Percentiles rank a stretch among this genome's conserved stretches.
These are phyloP conservation scores for Amborella trichopoda DNA, from an alignment of 164 flowering plant genomes.

Conservation along the genomic window DNA sequence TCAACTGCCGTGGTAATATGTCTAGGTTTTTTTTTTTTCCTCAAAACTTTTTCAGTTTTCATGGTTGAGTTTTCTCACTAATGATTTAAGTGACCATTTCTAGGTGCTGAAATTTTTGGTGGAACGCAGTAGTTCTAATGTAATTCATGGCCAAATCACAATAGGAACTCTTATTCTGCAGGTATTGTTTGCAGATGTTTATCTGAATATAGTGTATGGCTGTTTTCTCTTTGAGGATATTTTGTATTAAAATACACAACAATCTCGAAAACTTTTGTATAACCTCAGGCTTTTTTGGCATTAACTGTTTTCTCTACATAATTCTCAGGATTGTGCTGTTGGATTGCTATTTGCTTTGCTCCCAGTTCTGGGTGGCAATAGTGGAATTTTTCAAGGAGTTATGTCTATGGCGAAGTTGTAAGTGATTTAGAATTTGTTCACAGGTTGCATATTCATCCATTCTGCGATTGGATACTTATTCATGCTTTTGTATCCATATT, in stretches of 20 bases:
- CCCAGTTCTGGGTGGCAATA: slow-evolving; percentile 91
- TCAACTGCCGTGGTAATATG: slow-evolving; percentile 87
- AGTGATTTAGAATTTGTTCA: too few species aligned
- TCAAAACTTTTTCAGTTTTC: not conserved
- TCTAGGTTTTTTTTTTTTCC: slow-evolving; percentile 7
- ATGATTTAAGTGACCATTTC: too few species aligned
- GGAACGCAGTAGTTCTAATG: slow-evolving; percentile 51
- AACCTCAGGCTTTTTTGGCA: too few species aligned
- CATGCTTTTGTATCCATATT: too few species aligned
- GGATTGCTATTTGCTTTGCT: slow-evolving; percentile 94
- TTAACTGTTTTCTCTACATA: not conserved
- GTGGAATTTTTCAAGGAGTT: slow-evolving; percentile 72
- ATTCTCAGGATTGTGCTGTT: slow-evolving; percentile 93
- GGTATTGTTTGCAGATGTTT: slow-evolving; percentile 28
- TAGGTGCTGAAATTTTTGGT: slow-evolving; percentile 84
- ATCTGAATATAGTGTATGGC: not conserved
- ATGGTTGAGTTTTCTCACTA: too few species aligned
- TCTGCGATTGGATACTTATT: too few species aligned
- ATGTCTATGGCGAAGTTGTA: slow-evolving; percentile 81
- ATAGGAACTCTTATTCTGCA: slow-evolving; percentile 93
- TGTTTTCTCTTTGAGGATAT: too few species aligned
- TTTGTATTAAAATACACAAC: too few species aligned
- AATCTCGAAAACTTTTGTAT: too few species aligned
- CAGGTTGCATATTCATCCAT: too few species aligned
- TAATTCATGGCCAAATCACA: slow-evolving; percentile 89